A percentile compares a stretch with the other conserved stretches of the same genome.
Conservation (phyloP, 2,329 filamentous ascomycete genomes). For the Reticulascus tulasneorum region DNA sequence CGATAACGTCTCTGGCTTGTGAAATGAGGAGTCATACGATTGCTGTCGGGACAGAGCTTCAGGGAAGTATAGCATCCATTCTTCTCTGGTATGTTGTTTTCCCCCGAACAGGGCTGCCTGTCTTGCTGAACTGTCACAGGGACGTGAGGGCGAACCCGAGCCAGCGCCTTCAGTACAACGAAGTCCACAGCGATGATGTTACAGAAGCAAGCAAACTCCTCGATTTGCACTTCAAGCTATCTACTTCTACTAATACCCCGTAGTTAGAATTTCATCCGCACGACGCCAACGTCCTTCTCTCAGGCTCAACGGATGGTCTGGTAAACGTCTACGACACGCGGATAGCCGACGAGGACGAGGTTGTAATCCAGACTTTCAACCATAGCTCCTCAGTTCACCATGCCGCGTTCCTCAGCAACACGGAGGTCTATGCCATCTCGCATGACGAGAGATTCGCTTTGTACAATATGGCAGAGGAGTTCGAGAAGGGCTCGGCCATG, state of each 20-base stretch:
- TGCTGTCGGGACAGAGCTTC: conserved; percentile 70
- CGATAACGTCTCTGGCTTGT: conserved; percentile 64
- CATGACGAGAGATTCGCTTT: conserved; percentile 76
- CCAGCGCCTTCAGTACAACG: conserved; percentile 52
- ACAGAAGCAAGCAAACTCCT: conserved; percentile 44
- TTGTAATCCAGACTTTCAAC: conserved; percentile 74
- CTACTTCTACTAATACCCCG: conserved; percentile 42
- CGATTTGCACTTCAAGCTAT: conserved; percentile 14
- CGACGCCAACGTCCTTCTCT: conserved; percentile 60
- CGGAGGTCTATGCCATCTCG: conserved; percentile 67
- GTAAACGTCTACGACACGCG: conserved; percentile 72
- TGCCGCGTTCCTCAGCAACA: conserved; percentile 64
- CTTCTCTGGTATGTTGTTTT: conserved; percentile 50
- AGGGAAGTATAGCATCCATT: conserved; percentile 58
- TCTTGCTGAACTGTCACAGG: conserved; percentile 33
- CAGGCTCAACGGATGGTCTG: conserved; percentile 75
- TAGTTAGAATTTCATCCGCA: conserved; percentile 62
- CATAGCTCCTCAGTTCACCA: conserved; percentile 71
- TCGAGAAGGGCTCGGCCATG: conserved; percentile 53
- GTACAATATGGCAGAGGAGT: conserved; percentile 63
- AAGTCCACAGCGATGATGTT: conserved; percentile 65
- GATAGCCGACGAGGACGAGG: conserved; percentile 71
- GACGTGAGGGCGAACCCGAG: conserved; percentile 49
- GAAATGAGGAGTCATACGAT: conserved; percentile 53
- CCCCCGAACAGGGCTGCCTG: neutral